phyloP scores from a whole-genome alignment of 345 rosid genomes.

The Aquilaria yunnanensis region DNA sequence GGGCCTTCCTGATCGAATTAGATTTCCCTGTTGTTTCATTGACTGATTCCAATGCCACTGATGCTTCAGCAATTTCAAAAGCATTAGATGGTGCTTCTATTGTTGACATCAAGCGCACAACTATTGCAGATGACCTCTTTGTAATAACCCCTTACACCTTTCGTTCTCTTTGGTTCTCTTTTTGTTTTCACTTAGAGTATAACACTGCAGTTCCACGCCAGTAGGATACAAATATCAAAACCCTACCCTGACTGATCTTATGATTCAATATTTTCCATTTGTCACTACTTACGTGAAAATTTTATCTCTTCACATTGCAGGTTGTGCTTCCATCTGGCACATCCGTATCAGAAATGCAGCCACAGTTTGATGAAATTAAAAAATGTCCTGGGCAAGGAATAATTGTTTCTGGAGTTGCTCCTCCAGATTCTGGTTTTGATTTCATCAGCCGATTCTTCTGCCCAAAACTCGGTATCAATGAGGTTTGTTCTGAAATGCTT shows the following conservation, averaged over 20 bases:
- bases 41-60: conserved; percentile 27
- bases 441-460: conserved; percentile 60
- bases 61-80: conserved; percentile 27
- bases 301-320: conserved; percentile 24
- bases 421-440: conserved; percentile 54
- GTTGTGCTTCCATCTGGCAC: conserved; percentile 58
- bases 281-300: background rate
- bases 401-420: conserved; percentile 49
- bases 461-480: conserved; percentile 60
- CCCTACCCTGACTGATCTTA: background rate
- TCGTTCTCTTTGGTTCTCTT: background rate
- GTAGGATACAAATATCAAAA: background rate
- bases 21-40: conserved; percentile 41
- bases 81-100: conserved; percentile 46
- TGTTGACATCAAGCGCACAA: conserved; percentile 44
- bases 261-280: background rate
- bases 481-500: conserved; percentile 29
- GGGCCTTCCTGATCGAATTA: conserved; percentile 39
- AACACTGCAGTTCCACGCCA: background rate
- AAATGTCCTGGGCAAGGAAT: conserved; percentile 54
- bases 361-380: conserved; percentile 39
- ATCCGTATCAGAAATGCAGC: conserved; percentile 45
- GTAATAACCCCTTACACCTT: conserved; percentile 27
- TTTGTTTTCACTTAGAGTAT: background rate
- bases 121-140: conserved; percentile 29